A percentile compares a stretch with the other conserved stretches of the same genome.
Evolutionary conservation across 1,284 basidiomycete species (phyloP).

Genomic region (Trichosporon inkin): DNA sequence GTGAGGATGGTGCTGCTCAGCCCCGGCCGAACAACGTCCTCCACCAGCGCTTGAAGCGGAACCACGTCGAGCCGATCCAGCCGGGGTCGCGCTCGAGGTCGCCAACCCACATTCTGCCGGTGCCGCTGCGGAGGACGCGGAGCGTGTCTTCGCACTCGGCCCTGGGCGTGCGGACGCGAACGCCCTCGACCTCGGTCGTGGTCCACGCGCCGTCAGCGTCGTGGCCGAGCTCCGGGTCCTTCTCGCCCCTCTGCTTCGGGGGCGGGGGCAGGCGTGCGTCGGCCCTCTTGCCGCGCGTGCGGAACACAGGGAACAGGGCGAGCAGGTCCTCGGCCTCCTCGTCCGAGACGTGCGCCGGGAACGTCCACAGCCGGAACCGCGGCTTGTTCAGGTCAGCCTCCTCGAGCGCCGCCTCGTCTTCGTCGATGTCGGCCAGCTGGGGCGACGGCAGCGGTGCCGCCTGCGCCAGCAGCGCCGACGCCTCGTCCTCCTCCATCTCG

Average conservation of each 20-base stretch:
- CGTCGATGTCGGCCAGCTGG: conserved; percentile 15
- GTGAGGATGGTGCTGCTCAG: neutral
- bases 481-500: neutral
- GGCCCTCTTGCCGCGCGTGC: conserved; percentile 17
- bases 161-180: conserved; percentile 25
- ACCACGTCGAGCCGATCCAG: conserved; percentile 39
- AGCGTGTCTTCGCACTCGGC: conserved; percentile 31
- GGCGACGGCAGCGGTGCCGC: neutral
- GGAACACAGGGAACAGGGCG: conserved; percentile 31
- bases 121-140: conserved; percentile 38
- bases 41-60: conserved; percentile 43
- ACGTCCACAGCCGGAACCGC: conserved; percentile 42
- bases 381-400: conserved; percentile 41
- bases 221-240: conserved; percentile 29
- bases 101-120: conserved; percentile 44
- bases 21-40: conserved; percentile 31
- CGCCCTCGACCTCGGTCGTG: conserved; percentile 22
- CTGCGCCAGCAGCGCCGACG: conserved; percentile 21
- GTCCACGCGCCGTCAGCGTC: conserved; percentile 26
- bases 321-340: conserved; percentile 37
- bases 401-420: conserved; percentile 31
- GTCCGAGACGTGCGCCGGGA: conserved; percentile 43
- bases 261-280: conserved; percentile 36
- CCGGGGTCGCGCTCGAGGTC: conserved; percentile 27
- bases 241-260: conserved; percentile 23